A percentile compares a stretch with the other conserved stretches of the same genome.
Conservation (phyloP, 1,139 yeast genomes). For the Magnusiomyces ingens region DNA sequence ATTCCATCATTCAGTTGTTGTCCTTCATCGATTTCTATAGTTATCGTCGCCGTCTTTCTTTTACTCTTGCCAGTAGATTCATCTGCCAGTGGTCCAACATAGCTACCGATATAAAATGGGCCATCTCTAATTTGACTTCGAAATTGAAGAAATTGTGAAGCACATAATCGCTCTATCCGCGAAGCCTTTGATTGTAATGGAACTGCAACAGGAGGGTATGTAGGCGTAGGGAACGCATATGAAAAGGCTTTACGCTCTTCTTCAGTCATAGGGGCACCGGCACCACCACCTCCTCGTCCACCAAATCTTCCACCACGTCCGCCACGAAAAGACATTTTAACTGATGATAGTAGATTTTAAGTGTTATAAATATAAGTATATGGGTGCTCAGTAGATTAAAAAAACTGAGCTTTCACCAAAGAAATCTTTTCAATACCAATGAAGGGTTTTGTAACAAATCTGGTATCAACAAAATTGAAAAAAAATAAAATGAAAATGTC, state of each 20-base stretch:
- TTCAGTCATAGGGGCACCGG: constrained; percentile 15
- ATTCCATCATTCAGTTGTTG: constrained; percentile 28
- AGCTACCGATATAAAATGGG: constrained; percentile 66
- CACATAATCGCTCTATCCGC: constrained; percentile 49
- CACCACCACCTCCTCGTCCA: constrained; percentile 16
- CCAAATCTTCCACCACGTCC: constrained; percentile 13
- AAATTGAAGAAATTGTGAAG: constrained; percentile 58
- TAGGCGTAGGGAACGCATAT: constrained; percentile 15
- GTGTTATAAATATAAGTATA: background rate
- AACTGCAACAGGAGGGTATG: constrained; percentile 17
- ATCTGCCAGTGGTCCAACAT: constrained; percentile 27
- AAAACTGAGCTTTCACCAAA: too few relatives aligned
- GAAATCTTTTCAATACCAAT: too few relatives aligned
- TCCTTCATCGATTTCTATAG: constrained; percentile 21
- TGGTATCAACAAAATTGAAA: too few relatives aligned
- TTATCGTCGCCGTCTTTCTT: constrained; percentile 18
- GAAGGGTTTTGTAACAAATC: too few relatives aligned
- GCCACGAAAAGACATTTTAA: constrained; percentile 16
- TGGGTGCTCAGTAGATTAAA: too few relatives aligned
- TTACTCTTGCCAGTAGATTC: background rate
- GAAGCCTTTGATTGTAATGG: constrained; percentile 67
- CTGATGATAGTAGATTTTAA: background rate
- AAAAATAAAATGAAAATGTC: too few relatives aligned
- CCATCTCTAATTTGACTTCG: constrained; percentile 59
- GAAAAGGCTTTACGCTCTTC: constrained; percentile 15